Evolutionary conservation across 768 basidiomycete genomes (phyloP), one percentile per base, ranked within the genome.

Genomic region (Trametes elegans): DNA sequence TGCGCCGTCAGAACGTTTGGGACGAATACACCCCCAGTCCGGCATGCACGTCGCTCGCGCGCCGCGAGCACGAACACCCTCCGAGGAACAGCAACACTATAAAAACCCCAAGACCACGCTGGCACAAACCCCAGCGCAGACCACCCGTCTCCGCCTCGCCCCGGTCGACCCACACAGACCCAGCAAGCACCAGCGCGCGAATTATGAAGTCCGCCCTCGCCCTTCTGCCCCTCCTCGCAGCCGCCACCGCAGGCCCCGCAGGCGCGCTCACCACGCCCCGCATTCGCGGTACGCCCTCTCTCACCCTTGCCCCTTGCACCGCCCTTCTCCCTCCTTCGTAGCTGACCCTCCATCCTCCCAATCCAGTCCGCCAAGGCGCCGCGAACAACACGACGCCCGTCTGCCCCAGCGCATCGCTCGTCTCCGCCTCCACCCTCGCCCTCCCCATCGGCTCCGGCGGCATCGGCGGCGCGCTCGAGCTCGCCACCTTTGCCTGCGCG

Each of bases 401-500:
- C 5, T 53, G 51, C n/a, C 11, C 18, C 14, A 42, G 42, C 16
- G 50, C 51, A 10, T 42, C 50, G 27, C 10, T 48, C 32, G 39
- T 58, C 38, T 41, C 50, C 7, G 31, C 38, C 32, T 41, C 49
- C 14, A 45, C 43, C 2, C 5, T 57, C 38, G 26, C 31, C 36
- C 23, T 35, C 34, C 34, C 34, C 9, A 10, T 35, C 10, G 34
- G 34, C 3, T 35, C 46, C 10, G 50, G n/a, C n/a, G n/a, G n/a
- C n/a, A 19, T 19, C 10, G 39, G 26, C 21, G 35, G 11, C 34
- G 44, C 57, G 19, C 14, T 54, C 36, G 47, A 55, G 47, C 42
- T 59, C 32, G 32, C 53, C n/a, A 46, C 31, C 29, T 47, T 57
- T 51, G 49, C 59, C 26, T 57, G 52, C 47, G 47, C 43, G n/a